Conservation (phyloP, 1,284 basidiomycete genomes). For the Entoloma clypeatum region DNA sequence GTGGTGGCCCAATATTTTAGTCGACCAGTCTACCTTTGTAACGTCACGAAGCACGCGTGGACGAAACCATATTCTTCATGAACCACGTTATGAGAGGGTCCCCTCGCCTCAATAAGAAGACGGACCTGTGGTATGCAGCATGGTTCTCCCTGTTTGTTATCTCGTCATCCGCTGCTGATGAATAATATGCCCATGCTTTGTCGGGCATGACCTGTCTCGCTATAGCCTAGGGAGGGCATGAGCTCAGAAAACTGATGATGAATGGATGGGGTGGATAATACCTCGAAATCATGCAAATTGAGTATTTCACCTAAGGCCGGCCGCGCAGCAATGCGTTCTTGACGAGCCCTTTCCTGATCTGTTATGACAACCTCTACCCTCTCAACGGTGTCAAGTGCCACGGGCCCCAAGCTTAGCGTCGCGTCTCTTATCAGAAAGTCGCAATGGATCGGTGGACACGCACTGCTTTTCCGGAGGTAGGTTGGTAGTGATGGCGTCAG, state of each 20-base stretch:
- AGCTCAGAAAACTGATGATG: slow-evolving; percentile 7
- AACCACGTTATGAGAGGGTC: not conserved
- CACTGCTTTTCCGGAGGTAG: slow-evolving; percentile 76
- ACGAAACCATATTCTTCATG: slow-evolving; percentile 81
- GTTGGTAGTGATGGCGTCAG: slow-evolving; percentile 81
- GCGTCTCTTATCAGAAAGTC: slow-evolving; percentile 10
- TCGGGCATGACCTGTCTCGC: slow-evolving; percentile 67
- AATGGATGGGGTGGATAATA: slow-evolving; percentile 25
- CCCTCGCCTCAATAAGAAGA: slow-evolving; percentile 2
- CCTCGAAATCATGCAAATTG: slow-evolving; percentile 90
- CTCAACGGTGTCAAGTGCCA: slow-evolving; percentile 62
- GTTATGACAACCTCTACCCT: slow-evolving; percentile 52
- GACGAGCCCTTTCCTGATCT: slow-evolving; percentile 57
- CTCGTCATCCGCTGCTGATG: slow-evolving; percentile 82
- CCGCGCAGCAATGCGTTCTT: slow-evolving; percentile 45
- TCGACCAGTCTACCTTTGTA: slow-evolving; percentile 73
- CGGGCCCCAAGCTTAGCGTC: slow-evolving; percentile 54
- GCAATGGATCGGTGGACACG: slow-evolving; percentile 22
- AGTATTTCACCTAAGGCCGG: slow-evolving; percentile 75
- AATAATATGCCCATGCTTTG: slow-evolving; percentile 87
- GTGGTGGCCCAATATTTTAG: slow-evolving; percentile 67
- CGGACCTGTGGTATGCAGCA: slow-evolving; percentile 74
- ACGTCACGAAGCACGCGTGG: slow-evolving; percentile 88
- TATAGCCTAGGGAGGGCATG: slow-evolving; percentile 50
- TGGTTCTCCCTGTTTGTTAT: slow-evolving; percentile 86